Conservation (phyloP, 345 rosid species). For the Camelina sativa region DNA sequence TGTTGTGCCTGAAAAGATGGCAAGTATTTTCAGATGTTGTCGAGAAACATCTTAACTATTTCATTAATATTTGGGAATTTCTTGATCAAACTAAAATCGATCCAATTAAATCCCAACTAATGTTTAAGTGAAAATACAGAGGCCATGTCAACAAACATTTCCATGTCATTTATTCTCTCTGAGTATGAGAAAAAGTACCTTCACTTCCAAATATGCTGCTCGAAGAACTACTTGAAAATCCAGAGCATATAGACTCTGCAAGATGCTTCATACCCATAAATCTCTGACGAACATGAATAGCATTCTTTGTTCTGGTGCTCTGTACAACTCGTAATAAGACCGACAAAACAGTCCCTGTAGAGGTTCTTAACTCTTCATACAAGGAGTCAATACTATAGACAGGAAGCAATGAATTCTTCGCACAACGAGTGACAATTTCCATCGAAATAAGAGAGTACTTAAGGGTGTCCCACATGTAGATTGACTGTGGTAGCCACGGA, state of each 20-base stretch:
- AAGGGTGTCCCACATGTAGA: constrained; percentile 94
- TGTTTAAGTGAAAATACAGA: constrained; percentile 2
- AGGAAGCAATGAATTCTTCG: constrained; percentile 57
- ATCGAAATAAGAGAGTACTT: constrained; percentile 79
- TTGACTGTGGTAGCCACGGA: constrained; percentile 54
- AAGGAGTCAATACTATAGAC: constrained; percentile 55
- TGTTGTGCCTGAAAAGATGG: constrained; percentile 54
- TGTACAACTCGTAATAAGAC: constrained; percentile 69
- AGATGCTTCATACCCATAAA: constrained; percentile 79
- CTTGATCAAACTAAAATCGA: not conserved
- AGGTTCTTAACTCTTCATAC: constrained; percentile 71
- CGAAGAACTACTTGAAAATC: constrained; percentile 52
- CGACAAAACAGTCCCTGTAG: constrained; percentile 71
- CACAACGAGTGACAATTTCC: constrained; percentile 79
- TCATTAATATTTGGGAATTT: constrained; percentile 10
- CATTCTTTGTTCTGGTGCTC: constrained; percentile 58
- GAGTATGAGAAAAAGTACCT: constrained; percentile 49
- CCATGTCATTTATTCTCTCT: constrained; percentile 4
- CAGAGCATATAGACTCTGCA: constrained; percentile 75
- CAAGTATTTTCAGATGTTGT: constrained; percentile 27
- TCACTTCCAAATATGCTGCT: constrained; percentile 44
- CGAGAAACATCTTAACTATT: constrained; percentile 29
- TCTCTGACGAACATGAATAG: constrained; percentile 79
- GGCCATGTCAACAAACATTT: constrained; percentile 23
- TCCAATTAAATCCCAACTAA: constrained; percentile 22